Evolutionary conservation across 75 land plant species (phyloP).

Genomic region (Chamaecyparis obtusa): DNA sequence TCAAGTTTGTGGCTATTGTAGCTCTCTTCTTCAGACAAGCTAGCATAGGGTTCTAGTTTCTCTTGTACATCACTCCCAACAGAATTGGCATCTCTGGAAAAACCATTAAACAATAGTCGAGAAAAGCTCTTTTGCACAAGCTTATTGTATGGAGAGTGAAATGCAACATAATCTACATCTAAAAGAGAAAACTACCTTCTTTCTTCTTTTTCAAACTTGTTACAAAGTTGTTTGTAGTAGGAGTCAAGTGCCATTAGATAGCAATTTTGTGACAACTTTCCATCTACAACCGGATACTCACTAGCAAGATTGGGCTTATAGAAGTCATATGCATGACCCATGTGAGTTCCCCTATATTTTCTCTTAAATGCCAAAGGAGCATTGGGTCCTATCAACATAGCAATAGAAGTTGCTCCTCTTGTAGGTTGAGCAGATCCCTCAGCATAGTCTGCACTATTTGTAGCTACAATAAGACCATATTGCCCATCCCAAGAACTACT

Average conservation of each 20-base stretch:
- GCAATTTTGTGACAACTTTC: constrained; percentile 92
- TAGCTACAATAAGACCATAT: no score
- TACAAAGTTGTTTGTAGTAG: no score
- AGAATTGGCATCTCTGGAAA: constrained; percentile 64
- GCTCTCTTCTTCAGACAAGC: constrained; percentile 70
- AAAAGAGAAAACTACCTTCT: no score
- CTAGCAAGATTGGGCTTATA: constrained; percentile 98
- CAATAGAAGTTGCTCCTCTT: constrained; percentile 96
- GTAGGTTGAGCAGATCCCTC: constrained; percentile 98
- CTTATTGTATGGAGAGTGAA: constrained; percentile 99
- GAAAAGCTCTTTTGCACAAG: constrained; percentile 98
- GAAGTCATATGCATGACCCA: no score
- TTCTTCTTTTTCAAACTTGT: no score
- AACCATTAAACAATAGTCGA: constrained; percentile 81
- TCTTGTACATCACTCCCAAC: constrained; percentile 59
- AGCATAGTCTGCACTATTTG: no score
- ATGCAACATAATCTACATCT: no score
- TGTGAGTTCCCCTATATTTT: no score
- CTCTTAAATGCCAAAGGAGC: constrained; percentile 89
- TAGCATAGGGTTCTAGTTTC: constrained; percentile 69
- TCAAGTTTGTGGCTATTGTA: constrained; percentile 91
- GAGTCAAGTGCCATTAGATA: no score
- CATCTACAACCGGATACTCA: constrained; percentile 99
- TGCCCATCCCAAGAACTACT: no score
- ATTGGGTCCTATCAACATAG: constrained; percentile 94